These are phyloP conservation scores for cucumber (Cucumis sativus) DNA, from an alignment of 306 rosid species.

Conservation along the genomic window Cucumber_9930_V3 NC_026659.2:1031001-1031500, in stretches of 20 bases:
- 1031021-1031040: neutral
- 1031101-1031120: constrained; percentile 83
- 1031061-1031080: neutral
- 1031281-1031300: constrained; percentile 42
- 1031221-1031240: constrained; percentile 18
- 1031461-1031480: neutral
- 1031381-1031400: constrained; percentile 32
- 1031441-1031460: neutral
- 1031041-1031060: neutral
- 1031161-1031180: constrained; percentile 16
- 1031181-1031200: constrained; percentile 44
- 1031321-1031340: constrained; percentile 30
- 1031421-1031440: constrained; percentile 62
- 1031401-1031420: constrained; percentile 22
- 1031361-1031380: constrained; percentile 42
- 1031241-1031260: constrained; percentile 5
- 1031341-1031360: constrained; percentile 4
- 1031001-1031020: neutral
- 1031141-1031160: constrained; percentile 42
- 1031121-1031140: constrained; percentile 35
- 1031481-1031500: neutral
- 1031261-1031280: constrained; percentile 58
- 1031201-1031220: constrained; percentile 47
- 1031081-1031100: constrained; percentile 50
- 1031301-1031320: constrained; percentile 28